A percentile compares a stretch with the other conserved stretches of the same genome.
Conservation (phyloP, 1,284 basidiomycete species). For the Entoloma clypeatum region DNA sequence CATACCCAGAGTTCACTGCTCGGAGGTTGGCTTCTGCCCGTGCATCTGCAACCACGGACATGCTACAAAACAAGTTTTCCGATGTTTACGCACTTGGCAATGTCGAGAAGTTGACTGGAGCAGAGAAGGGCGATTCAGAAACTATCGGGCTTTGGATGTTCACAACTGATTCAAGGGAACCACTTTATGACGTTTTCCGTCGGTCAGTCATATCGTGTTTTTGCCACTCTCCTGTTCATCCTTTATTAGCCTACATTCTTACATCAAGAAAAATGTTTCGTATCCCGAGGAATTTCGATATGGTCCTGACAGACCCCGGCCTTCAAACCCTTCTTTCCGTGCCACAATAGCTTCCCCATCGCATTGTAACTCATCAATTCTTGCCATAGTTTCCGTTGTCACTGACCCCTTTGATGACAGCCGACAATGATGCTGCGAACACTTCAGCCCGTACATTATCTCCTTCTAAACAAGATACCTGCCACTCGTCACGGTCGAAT, state of each 20-base stretch:
- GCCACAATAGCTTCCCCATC: constrained; percentile 23
- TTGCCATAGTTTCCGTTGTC: constrained; percentile 3
- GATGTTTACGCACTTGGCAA: constrained; percentile 40
- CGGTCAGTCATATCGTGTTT: constrained; percentile 39
- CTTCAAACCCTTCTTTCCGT: constrained; percentile 39
- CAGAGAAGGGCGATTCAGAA: constrained; percentile 51
- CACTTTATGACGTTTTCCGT: constrained; percentile 64
- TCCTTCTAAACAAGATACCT: too few relatives aligned
- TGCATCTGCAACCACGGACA: constrained; percentile 29
- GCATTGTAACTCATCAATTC: too few relatives aligned
- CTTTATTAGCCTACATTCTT: constrained; percentile 53
- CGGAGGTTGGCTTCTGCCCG: constrained; percentile 42
- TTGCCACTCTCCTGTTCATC: constrained; percentile 3
- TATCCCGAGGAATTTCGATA: constrained; percentile 71
- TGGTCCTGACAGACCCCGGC: constrained; percentile 60
- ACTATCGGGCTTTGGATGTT: constrained; percentile 82
- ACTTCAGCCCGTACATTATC: too few relatives aligned
- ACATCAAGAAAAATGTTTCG: constrained; percentile 55
- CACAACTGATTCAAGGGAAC: constrained; percentile 65
- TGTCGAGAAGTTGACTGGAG: constrained; percentile 37
- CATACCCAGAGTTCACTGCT: constrained; percentile 65
- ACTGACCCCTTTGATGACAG: constrained; percentile 2
- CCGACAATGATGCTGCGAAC: constrained; percentile 1
- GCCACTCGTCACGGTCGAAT: constrained; percentile 17
- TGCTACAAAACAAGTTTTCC: constrained; percentile 41